Base-by-base conservation (phyloP, 768 basidiomycete species). In the Russula olivacea region DNA sequence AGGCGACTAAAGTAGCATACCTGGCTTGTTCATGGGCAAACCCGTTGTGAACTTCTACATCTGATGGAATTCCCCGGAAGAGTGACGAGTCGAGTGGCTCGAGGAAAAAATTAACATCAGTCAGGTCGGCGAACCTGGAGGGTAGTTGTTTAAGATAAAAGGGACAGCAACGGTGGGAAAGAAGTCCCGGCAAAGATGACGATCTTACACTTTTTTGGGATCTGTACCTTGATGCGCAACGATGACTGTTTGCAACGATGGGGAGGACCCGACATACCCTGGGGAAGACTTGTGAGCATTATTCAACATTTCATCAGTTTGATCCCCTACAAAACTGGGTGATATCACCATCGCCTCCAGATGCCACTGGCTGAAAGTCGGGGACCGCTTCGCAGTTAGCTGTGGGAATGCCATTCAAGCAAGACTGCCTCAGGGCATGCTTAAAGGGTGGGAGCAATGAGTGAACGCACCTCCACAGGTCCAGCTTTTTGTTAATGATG, bases 241-340 rank as follows among this genome's bases (percentile, higher is more conserved):
- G 43, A 77, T 71, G 45, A 76, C 72, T 0, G 68, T 72, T 25
- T 69, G 56, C 36, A 78, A 68, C 1, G 64, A 70, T 0, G 80
- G 76, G 60, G 79, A 79, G 63, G 74, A 83, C n/a, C 82, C 82
- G 32, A 83, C 82, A 58, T 73, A 82, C 81, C 81, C 82, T 83
- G 55, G 19, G 45, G 21, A 12, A n/a, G 21, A 12, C 14, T 41
- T 19, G 30, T 43, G 23, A 59, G 52, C 19, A 36, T 43, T 9
- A 23, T 23, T 30, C 32, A 11, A 17, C 15, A 36, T 14, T 3
- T 0, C 3, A 8, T 32, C 38, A 34, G 34, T 17, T 7, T 9
- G 15, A 25, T 14, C n/a, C 51, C 71, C 23, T 38, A 80, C 79
- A 83, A 66, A 75, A 82, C 61, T 81, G 82, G 2, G 73, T 69